phyloP scores from a whole-genome alignment of 1,284 basidiomycete genomes.

The Cryptococcus deneoformans region DNA sequence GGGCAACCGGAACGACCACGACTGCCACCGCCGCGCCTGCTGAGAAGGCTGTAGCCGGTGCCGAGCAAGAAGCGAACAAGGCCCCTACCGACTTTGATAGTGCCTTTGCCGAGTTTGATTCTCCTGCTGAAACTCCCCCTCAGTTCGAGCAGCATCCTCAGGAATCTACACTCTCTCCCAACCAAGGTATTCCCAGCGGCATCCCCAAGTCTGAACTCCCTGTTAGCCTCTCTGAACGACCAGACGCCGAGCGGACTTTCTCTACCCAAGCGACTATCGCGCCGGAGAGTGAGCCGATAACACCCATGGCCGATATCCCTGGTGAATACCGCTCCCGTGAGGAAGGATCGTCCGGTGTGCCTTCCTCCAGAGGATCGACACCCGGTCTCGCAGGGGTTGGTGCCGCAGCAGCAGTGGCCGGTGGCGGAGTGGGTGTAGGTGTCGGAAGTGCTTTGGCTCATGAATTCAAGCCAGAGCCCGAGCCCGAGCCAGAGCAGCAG shows the following conservation, averaged over 20 bases:
- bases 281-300: constrained; percentile 24
- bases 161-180: neutral
- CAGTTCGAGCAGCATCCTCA: neutral
- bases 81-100: constrained; percentile 43
- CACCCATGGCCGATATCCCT: constrained; percentile 14
- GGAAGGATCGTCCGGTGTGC: neutral
- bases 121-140: constrained; percentile 54
- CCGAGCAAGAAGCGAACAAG: neutral
- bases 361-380: neutral
- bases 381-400: neutral
- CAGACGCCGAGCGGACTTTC: constrained; percentile 21
- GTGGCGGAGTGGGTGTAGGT: neutral
- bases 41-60: neutral
- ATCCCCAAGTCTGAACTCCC: constrained; percentile 29
- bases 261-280: constrained; percentile 38
- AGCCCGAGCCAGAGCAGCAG: neutral
- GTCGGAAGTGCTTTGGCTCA: constrained; percentile 8
- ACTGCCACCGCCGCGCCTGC: neutral
- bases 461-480: constrained; percentile 4
- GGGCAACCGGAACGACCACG: neutral
- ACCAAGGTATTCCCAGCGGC: constrained; percentile 48
- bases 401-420: neutral
- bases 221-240: constrained; percentile 5
- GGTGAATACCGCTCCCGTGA: neutral
- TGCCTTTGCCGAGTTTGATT: constrained; percentile 64